A percentile compares a stretch with the other conserved stretches of the same genome.
Evolutionary conservation across 2,329 filamentous ascomycete genomes (phyloP).

Genomic region (Alternaria incomplexa): DNA sequence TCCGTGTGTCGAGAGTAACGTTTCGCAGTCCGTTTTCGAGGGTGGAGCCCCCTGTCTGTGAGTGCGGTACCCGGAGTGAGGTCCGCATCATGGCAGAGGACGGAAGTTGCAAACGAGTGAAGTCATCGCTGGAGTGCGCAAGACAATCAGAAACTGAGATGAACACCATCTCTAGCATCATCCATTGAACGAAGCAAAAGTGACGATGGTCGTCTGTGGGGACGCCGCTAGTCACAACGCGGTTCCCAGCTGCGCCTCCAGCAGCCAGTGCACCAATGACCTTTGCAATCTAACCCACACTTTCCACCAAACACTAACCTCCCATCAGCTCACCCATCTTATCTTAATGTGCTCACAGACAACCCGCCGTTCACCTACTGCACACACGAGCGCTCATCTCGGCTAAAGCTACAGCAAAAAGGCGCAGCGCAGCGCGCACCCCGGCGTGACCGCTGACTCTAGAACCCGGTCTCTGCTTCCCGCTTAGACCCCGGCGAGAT

Average conservation of each 20-base stretch:
- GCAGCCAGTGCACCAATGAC: background rate
- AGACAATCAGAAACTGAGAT: background rate
- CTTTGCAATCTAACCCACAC: background rate
- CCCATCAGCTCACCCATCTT: background rate
- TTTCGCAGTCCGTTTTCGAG: conserved; percentile 12
- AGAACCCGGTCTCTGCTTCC: background rate
- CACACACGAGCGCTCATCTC: background rate
- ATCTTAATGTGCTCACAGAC: background rate
- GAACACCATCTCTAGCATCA: background rate
- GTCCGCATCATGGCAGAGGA: background rate
- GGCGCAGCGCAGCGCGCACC: background rate
- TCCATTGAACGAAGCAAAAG: background rate
- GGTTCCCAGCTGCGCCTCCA: background rate
- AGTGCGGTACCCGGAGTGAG: background rate
- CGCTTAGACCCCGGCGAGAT: conserved; percentile 3
- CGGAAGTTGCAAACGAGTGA: background rate
- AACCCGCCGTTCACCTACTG: background rate
- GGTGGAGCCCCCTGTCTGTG: conserved; percentile 4
- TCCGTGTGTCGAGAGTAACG: conserved; percentile 11
- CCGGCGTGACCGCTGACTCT: background rate
- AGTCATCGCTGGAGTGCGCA: background rate
- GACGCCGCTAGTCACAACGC: background rate
- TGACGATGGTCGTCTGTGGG: background rate
- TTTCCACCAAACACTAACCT: background rate
- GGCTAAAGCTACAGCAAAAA: background rate